These are phyloP conservation scores for Citrus medica DNA, from an alignment of 345 rosid species.

Conservation along the genomic window DNA sequence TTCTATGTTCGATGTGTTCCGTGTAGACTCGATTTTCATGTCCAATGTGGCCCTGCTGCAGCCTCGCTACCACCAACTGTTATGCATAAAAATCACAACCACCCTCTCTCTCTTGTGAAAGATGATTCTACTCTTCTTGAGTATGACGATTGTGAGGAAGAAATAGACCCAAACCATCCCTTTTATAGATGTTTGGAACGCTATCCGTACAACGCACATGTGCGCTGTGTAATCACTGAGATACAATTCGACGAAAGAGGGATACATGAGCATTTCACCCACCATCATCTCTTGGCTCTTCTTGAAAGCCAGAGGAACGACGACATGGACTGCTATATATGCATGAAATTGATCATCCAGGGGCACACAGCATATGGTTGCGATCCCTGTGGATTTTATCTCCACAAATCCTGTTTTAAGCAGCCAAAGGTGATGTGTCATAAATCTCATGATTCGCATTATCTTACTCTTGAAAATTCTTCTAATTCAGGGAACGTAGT, in stretches of 20 bases:
- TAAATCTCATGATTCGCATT: neutral
- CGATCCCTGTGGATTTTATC: neutral
- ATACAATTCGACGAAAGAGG: neutral
- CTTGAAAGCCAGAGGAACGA: neutral
- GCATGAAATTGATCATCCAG: neutral
- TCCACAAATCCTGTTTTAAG: neutral
- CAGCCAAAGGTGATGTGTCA: neutral
- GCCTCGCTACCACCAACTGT: neutral
- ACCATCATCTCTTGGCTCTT: neutral
- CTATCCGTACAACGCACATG: neutral
- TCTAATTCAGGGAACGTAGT: no score
- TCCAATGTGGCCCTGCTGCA: neutral
- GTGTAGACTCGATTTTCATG: neutral
- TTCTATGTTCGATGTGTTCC: neutral
- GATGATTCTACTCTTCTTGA: no score
- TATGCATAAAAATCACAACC: neutral
- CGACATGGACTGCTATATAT: accelerated
- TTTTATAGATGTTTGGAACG: neutral
- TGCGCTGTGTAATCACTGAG: neutral
- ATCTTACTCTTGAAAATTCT: no score
- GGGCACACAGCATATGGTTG: neutral
- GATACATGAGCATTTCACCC: neutral
- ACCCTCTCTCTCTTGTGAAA: neutral
- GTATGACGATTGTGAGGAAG: neutral
- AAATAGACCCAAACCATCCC: neutral